Percentiles rank a stretch among this genome's conserved stretches.
Conservation (phyloP, 140 eudicot genomes). For the Anethum foeniculum region DNA sequence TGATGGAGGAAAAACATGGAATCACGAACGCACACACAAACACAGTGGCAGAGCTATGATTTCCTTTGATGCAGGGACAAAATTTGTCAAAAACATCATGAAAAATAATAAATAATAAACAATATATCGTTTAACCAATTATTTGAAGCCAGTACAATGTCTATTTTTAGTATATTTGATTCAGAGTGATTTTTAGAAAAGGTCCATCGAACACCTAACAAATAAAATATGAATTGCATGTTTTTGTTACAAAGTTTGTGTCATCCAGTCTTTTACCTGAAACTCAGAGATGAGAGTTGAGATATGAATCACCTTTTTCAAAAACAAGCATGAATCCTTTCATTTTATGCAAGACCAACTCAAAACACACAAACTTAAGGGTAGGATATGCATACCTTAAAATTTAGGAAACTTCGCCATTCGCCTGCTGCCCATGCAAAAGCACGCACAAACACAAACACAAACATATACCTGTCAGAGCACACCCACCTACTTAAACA, state of each 20-base stretch:
- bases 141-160: not conserved
- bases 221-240: not conserved
- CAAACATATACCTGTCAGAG: not conserved
- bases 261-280: not conserved
- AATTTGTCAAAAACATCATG: not conserved
- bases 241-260: not conserved
- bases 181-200: not conserved
- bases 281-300: not conserved
- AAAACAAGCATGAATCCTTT: not conserved
- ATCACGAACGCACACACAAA: not conserved
- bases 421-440: not conserved
- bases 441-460: not conserved
- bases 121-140: not conserved
- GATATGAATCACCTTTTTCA: not conserved
- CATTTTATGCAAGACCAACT: not conserved
- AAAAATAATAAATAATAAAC: not conserved
- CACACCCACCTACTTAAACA: not conserved
- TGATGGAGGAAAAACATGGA: not conserved
- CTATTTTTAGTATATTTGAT: not conserved
- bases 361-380: not conserved
- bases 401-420: not conserved
- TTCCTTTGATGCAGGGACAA: not conserved
- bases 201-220: not conserved
- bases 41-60: not conserved
- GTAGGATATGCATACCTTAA: not conserved